Base-by-base conservation (phyloP, 257 asterid species). In the Solanum chiquidenum region DNA sequence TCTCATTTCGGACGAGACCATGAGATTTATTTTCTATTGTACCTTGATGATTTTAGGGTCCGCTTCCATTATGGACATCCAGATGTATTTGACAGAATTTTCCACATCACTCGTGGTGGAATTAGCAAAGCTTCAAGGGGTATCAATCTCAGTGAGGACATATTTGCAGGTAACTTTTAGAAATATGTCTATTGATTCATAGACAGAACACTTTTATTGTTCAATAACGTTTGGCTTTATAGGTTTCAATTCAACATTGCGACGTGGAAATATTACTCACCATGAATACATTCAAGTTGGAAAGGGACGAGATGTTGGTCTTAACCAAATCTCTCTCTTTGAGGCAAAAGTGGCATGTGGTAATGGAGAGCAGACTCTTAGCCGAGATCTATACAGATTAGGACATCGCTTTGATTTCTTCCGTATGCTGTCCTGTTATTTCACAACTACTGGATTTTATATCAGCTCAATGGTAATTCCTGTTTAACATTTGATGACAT, bases 41-140 rank as follows among this genome's bases (percentile, higher is more conserved):
- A 76, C 83, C 88, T 88, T 83, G 86, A 88, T 85, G 82, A 86
- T 25, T 58, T 60, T 88, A 97, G 99, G 96, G 99, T 97, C 83
- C 95, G 99, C 68, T 97, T 97, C 95, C 98, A 95, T 87, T 97
- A 97, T 79, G 99, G 99, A 29, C 99, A 97, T 92, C 99, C 99
- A 18, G 99, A 97, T 38, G 98, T 97, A 83, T 97, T 97, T 71
- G 99, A 97, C 84, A 93, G 98, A 88, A 95, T 97, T 71, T 97
- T 97, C 89, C 99, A 97, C 93, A 93, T 97, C 84, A 97, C 99
- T 71, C 98, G 98, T 27, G 99, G 99, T 85, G 99, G 99, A 90
- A 94, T 97, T 88, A 97, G 99, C 91, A 97, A 97, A 91, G 94
- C 99, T 86, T 97, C 99, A 58, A 89, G 92, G 89, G 99, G 98